Evolutionary conservation across 495 filamentous ascomycete species (phyloP).

Genomic region (Hypomontagnella monticulosa): DNA sequence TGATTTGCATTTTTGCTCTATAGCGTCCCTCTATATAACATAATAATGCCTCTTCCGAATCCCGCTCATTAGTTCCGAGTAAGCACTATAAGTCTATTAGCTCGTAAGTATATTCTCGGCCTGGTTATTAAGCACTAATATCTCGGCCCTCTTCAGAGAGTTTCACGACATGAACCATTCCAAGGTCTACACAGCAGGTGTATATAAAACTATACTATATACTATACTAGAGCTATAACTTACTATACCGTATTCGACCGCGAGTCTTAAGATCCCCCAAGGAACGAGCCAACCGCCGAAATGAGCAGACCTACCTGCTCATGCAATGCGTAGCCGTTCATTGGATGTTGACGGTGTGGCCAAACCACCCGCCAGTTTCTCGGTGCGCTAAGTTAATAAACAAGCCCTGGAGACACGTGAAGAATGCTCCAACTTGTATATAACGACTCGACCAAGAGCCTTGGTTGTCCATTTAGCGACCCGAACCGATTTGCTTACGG

Average conservation of each 20-base stretch:
- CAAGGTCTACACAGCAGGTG: background rate
- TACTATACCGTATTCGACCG: slow-evolving; percentile 11
- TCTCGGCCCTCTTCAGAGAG: slow-evolving; percentile 8
- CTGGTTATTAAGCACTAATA: background rate
- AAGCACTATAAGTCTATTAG: background rate
- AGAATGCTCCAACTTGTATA: slow-evolving; percentile 40
- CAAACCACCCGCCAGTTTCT: slow-evolving; percentile 27
- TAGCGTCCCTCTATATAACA: no score
- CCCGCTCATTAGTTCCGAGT: background rate
- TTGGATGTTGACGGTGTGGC: slow-evolving; percentile 17
- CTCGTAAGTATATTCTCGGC: slow-evolving; percentile 1
- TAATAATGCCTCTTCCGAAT: no score
- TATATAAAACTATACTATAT: slow-evolving; percentile 11
- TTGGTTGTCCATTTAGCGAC: slow-evolving; percentile 38
- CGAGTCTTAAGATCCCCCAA: slow-evolving; percentile 10
- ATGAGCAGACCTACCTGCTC: slow-evolving; percentile 33
- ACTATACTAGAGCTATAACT: slow-evolving; percentile 13
- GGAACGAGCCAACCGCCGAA: slow-evolving; percentile 28
- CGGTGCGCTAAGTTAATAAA: slow-evolving; percentile 19
- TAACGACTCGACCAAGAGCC: slow-evolving; percentile 22
- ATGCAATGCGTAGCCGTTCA: slow-evolving; percentile 17
- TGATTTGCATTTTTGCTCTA: no score
- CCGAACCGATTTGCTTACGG: slow-evolving; percentile 37
- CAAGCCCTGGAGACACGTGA: slow-evolving; percentile 19
- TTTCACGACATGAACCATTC: slow-evolving; percentile 1